These are phyloP conservation scores for Claviceps pazoutovae DNA, from an alignment of 2,329 filamentous ascomycete species.

Conservation along the genomic window DNA sequence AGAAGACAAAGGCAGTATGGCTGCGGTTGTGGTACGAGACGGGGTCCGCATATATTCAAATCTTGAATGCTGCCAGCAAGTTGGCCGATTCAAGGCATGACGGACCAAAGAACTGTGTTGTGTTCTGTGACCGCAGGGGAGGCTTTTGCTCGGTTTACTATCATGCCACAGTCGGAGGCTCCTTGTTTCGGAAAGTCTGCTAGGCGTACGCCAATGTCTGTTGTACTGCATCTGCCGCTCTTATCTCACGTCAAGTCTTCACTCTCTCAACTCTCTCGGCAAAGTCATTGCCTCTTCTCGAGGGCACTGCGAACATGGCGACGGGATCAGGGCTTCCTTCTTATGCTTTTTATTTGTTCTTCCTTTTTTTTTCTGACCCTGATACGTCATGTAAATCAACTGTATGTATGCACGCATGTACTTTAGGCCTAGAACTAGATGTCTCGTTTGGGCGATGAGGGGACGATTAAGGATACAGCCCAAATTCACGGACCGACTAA, in stretches of 20 bases:
- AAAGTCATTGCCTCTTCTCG: not conserved
- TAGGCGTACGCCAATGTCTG: not conserved
- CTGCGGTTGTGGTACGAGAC: not conserved
- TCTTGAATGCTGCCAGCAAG: constrained; percentile 1
- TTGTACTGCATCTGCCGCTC: not conserved
- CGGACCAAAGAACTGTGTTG: not conserved
- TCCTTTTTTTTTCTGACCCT: not conserved
- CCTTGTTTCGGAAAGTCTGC: no score
- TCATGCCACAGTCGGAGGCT: no score
- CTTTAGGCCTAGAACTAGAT: constrained; percentile 2
- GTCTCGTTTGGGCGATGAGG: not conserved
- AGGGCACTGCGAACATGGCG: constrained; percentile 1
- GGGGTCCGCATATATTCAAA: not conserved
- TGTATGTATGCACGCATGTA: not conserved
- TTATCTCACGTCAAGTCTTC: not conserved
- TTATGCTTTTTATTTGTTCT: not conserved
- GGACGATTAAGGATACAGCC: not conserved
- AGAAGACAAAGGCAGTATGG: not conserved
- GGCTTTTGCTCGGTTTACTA: not conserved
- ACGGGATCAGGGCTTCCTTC: not conserved
- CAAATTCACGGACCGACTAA: not conserved
- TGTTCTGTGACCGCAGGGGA: not conserved
- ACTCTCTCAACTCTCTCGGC: constrained; percentile 4
- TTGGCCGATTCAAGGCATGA: not conserved
- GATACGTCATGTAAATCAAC: not conserved